Conservation (phyloP, 345 rosid species). For the Euphorbia pulcherrima region DNA sequence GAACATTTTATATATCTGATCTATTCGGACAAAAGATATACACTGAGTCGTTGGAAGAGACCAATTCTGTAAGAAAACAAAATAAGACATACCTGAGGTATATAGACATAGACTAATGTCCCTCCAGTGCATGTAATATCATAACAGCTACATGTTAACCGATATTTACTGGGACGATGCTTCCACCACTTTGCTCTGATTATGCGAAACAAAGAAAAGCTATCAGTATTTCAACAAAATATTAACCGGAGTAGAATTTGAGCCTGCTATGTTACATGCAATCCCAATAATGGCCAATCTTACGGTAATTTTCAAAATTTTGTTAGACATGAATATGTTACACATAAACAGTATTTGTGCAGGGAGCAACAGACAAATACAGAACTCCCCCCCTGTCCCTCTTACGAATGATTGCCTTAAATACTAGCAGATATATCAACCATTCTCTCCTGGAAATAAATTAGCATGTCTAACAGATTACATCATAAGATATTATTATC, state of each 20-base stretch:
- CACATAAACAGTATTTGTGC: background rate
- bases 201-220: conserved; percentile 51
- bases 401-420: no score
- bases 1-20: background rate
- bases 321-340: background rate
- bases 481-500: no score
- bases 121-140: conserved; percentile 5
- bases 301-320: background rate
- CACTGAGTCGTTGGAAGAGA: background rate
- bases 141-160: background rate
- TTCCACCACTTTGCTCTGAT: conserved; percentile 52
- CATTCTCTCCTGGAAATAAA: no score
- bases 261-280: background rate
- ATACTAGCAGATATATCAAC: no score
- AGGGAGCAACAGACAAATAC: no score
- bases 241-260: background rate
- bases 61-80: no score
- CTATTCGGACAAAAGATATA: background rate
- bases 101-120: background rate
- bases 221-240: background rate
- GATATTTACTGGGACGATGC: background rate
- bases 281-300: background rate
- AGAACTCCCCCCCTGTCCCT: no score
- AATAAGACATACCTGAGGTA: background rate
- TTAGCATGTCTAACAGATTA: no score